Evolutionary conservation across 192 early-diverging fungal species (phyloP).

Genomic region (Linderina pennispora): DNA sequence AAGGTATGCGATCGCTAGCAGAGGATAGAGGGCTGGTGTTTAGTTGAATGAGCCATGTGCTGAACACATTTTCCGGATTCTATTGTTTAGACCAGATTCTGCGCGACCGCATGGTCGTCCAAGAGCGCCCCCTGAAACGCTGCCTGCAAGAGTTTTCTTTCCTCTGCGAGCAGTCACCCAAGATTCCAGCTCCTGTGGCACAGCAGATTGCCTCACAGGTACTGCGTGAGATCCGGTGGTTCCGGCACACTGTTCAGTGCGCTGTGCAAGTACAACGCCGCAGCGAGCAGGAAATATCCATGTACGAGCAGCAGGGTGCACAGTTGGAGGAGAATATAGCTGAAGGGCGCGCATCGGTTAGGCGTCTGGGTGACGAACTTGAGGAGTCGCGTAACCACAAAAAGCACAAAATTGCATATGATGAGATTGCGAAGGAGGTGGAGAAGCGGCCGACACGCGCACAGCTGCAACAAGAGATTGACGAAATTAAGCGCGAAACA

Average conservation of each 20-base stretch:
- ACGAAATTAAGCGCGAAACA: slow-evolving; percentile 18
- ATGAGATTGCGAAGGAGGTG: slow-evolving; percentile 38
- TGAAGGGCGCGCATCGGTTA: slow-evolving; percentile 3
- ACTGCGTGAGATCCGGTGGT: slow-evolving; percentile 39
- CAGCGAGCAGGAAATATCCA: slow-evolving; percentile 12
- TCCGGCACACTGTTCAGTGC: slow-evolving; percentile 24
- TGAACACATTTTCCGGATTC: too few species aligned
- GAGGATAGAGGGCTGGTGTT: too few species aligned
- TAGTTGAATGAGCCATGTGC: too few species aligned
- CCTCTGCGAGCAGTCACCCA: slow-evolving; percentile 15
- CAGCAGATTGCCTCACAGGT: slow-evolving; percentile 14
- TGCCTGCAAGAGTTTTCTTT: slow-evolving; percentile 32
- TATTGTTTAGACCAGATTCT: slow-evolving; percentile 36
- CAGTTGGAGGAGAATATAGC: slow-evolving; percentile 10
- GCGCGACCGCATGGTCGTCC: slow-evolving; percentile 27
- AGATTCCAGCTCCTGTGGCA: slow-evolving; percentile 18
- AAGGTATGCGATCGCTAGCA: slow-evolving; percentile 13
- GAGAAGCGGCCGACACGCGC: slow-evolving; percentile 25
- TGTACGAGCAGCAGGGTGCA: slow-evolving; percentile 8
- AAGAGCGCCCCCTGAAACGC: slow-evolving; percentile 37
- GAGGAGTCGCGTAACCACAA: slow-evolving; percentile 42
- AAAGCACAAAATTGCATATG: slow-evolving; percentile 41
- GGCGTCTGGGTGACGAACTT: slow-evolving; percentile 20
- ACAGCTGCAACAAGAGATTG: slow-evolving; percentile 16
- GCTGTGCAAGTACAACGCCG: slow-evolving; percentile 35